Base-by-base conservation (phyloP, 2,329 filamentous ascomycete genomes). In the Didymosphaeria variabile region DNA sequence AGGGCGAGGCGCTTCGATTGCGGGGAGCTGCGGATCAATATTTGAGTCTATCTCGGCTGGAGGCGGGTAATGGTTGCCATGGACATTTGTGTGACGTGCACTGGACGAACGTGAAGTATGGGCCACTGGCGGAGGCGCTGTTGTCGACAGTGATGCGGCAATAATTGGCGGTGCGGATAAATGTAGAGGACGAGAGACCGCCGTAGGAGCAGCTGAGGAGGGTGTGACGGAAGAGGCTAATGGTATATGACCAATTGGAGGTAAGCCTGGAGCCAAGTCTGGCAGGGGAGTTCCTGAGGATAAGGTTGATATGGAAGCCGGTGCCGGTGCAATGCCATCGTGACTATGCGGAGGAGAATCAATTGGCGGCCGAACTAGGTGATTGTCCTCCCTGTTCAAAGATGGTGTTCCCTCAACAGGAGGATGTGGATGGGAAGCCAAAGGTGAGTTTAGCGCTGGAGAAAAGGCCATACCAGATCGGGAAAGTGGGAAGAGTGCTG, bases 371-470 rank as follows among this genome's bases (percentile, higher is more conserved):
- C n/a, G 15, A 31, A 44, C 46, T 5, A 21, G 5, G 26, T 15
- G 36, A 34, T 21, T 19, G 15, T 42, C 34, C n/a, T 49, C 23
- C n/a, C 26, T 51, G 23, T 32, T 1, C n/a, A 8, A n/a, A 17
- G 54, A 32, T 49, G 31, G 15, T 2, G 31, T 49, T 23, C n/a
- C n/a, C 7, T 38, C 29, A 5, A 36, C 6, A 36, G n/a, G 12
- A 21, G 13, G 6, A n/a, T 49, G 51, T 32, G 55, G 55, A 15
- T 34, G 60, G 4, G 56, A n/a, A 5, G 47, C 34, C 17, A 55
- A 42, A 2, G 52, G 51, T 36, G 50, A 21, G 29, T n/a, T 29
- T 31, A 23, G 47, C 21, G 50, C 34, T 38, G 55, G 62, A 61
- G 65, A 55, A 21, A 45, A 34, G 9, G 38, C 17, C 38, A 57